Evolutionary conservation across 768 basidiomycete species (phyloP).

Genomic region (Amanita muscaria): DNA sequence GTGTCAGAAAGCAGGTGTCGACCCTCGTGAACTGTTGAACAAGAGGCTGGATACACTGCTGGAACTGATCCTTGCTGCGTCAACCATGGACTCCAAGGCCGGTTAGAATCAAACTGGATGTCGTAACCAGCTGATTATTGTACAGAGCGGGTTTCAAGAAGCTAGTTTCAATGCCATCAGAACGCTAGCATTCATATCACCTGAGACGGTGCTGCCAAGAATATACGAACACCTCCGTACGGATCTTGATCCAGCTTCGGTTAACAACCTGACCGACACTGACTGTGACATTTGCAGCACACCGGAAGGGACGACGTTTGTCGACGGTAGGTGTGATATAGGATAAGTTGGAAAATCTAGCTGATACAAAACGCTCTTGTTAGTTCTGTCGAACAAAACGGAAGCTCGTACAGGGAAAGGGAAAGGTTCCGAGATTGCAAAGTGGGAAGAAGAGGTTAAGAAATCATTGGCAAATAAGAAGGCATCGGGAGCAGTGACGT

Average conservation of each 20-base stretch:
- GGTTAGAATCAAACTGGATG: neutral
- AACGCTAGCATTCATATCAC: slow-evolving; percentile 76
- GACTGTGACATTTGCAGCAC: slow-evolving; percentile 85
- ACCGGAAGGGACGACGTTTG: slow-evolving; percentile 66
- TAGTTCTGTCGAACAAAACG: slow-evolving; percentile 61
- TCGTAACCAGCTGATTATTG: neutral
- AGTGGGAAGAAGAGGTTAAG: slow-evolving; percentile 96
- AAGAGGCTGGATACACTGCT: slow-evolving; percentile 42
- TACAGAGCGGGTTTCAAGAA: slow-evolving; percentile 41
- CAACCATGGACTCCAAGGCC: no score
- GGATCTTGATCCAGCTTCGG: slow-evolving; percentile 53
- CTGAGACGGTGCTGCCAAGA: slow-evolving; percentile 54
- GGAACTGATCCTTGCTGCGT: slow-evolving; percentile 17
- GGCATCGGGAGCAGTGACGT: slow-evolving; percentile 33
- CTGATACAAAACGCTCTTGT: no score
- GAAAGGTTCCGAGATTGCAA: slow-evolving; percentile 81
- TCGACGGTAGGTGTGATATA: slow-evolving; percentile 52
- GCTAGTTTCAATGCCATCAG: slow-evolving; percentile 70
- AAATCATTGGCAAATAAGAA: slow-evolving; percentile 80
- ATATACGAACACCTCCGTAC: slow-evolving; percentile 56
- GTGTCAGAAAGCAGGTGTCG: slow-evolving; percentile 64
- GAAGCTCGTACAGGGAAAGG: slow-evolving; percentile 54
- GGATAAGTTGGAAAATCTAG: neutral
- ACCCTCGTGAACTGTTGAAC: slow-evolving; percentile 49
- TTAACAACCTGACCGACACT: slow-evolving; percentile 56